Evolutionary conservation across 148 eudicot genomes (phyloP).

Genomic region (Oxyria digyna): DNA sequence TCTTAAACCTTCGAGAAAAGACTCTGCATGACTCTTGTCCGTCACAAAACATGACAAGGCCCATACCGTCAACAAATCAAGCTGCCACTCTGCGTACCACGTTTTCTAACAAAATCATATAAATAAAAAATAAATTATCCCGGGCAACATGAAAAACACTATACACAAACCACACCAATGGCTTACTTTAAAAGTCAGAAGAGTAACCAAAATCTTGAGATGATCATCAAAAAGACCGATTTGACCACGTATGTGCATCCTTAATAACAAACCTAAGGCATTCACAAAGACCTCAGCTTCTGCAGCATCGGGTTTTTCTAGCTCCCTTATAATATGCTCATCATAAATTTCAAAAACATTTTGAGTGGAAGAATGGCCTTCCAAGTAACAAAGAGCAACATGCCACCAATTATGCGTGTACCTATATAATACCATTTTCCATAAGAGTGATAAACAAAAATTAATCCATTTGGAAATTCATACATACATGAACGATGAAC

Average conservation of each 20-base stretch:
- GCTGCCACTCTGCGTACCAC: slow-evolving; percentile 82
- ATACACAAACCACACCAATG: background rate
- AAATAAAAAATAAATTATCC: background rate
- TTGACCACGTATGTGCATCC: slow-evolving; percentile 58
- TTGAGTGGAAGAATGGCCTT: slow-evolving; percentile 48
- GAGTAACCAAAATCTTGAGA: slow-evolving; percentile 38
- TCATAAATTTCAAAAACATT: slow-evolving; percentile 74
- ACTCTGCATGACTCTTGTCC: slow-evolving; percentile 33
- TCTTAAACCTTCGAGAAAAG: slow-evolving; percentile 48
- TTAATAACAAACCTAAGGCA: slow-evolving; percentile 63
- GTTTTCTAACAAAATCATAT: slow-evolving; percentile 21
- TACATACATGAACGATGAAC: slow-evolving; percentile 66
- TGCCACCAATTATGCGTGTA: slow-evolving; percentile 98
- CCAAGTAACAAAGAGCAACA: slow-evolving; percentile 84
- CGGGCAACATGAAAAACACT: background rate
- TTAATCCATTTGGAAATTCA: background rate
- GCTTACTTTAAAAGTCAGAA: slow-evolving; percentile 61
- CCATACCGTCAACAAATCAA: slow-evolving; percentile 69
- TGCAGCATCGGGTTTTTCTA: slow-evolving; percentile 53
- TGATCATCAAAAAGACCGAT: slow-evolving; percentile 34
- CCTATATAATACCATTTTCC: slow-evolving; percentile 25
- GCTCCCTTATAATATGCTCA: slow-evolving; percentile 47
- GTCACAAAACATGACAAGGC: slow-evolving; percentile 43
- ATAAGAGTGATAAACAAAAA: background rate
- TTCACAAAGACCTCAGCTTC: slow-evolving; percentile 66